Evolutionary conservation across 2,329 filamentous ascomycete genomes (phyloP).

Genomic region (Aspergillus quadricinctus): DNA sequence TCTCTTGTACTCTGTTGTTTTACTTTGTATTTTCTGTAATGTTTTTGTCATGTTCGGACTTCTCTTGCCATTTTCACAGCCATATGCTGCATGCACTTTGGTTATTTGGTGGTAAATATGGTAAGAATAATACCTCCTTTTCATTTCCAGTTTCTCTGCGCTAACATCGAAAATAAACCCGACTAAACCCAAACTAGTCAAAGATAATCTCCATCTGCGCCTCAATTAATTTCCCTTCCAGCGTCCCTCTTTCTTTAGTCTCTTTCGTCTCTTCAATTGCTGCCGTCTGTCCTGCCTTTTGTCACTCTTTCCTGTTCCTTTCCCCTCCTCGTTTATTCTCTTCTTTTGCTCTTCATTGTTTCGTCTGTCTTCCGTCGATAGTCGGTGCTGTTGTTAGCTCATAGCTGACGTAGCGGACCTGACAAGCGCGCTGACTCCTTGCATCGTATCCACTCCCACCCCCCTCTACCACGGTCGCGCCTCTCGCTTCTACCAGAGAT

Average conservation of each 20-base stretch:
- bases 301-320: background rate
- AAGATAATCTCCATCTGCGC: slow-evolving; percentile 1
- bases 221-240: background rate
- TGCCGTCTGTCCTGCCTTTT: slow-evolving; percentile 1
- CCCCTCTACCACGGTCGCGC: slow-evolving; percentile 19
- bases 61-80: background rate
- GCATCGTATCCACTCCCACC: slow-evolving; percentile 6
- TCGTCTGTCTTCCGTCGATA: slow-evolving; percentile 10
- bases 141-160: background rate
- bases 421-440: slow-evolving; percentile 19
- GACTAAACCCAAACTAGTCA: background rate
- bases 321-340: background rate
- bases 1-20: background rate
- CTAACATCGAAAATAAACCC: background rate
- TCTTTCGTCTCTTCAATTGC: background rate
- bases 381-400: slow-evolving; percentile 26
- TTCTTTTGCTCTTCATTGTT: slow-evolving; percentile 1
- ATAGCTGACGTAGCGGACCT: slow-evolving; percentile 22
- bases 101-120: background rate
- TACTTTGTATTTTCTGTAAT: background rate
- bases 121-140: background rate
- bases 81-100: background rate
- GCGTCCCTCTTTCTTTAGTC: background rate
- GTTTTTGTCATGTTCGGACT: background rate
- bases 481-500: slow-evolving; percentile 11